Conservation (phyloP, 129 eudicot genomes). For the Arctium minus region DNA sequence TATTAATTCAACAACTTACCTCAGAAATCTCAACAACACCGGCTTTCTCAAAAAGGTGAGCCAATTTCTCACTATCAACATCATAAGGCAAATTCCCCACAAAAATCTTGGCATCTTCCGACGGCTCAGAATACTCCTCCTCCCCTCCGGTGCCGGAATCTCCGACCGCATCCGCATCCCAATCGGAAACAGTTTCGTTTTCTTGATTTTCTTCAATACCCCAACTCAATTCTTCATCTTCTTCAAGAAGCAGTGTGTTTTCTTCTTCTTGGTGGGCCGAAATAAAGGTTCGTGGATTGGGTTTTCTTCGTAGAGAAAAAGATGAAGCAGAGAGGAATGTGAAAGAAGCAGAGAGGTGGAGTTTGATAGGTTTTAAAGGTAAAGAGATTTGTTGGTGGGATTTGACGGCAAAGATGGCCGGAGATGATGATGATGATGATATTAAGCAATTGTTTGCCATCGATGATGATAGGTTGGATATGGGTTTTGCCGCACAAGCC, state of each 20-base stretch:
- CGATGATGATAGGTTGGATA: neutral
- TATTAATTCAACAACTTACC: slow-evolving; percentile 23
- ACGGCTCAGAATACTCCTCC: slow-evolving; percentile 24
- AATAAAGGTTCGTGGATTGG: slow-evolving; percentile 22
- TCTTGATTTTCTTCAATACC: neutral
- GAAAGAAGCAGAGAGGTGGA: slow-evolving; percentile 26
- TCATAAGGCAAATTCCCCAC: slow-evolving; percentile 73
- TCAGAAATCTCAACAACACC: slow-evolving; percentile 71
- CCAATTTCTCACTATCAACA: slow-evolving; percentile 57
- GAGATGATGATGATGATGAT: slow-evolving; percentile 17
- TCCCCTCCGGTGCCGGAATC: slow-evolving; percentile 8
- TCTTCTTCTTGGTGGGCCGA: slow-evolving; percentile 44
- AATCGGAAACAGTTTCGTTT: slow-evolving; percentile 3
- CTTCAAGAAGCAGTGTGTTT: slow-evolving; percentile 31
- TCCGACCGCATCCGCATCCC: neutral
- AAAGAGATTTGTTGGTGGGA: slow-evolving; percentile 3
- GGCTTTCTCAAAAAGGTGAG: slow-evolving; percentile 55
- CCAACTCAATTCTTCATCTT: slow-evolving; percentile 20
- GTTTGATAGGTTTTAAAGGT: slow-evolving; percentile 36
- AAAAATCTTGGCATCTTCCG: slow-evolving; percentile 65
- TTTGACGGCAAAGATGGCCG: slow-evolving; percentile 11
- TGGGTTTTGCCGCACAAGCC: slow-evolving; percentile 12
- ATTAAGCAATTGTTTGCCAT: slow-evolving; percentile 6
- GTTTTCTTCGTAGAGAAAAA: slow-evolving; percentile 24
- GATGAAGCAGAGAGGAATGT: slow-evolving; percentile 20